Evolutionary conservation across 2,329 filamentous ascomycete species (phyloP).

Genomic region (Taxawa tesnikishii): DNA sequence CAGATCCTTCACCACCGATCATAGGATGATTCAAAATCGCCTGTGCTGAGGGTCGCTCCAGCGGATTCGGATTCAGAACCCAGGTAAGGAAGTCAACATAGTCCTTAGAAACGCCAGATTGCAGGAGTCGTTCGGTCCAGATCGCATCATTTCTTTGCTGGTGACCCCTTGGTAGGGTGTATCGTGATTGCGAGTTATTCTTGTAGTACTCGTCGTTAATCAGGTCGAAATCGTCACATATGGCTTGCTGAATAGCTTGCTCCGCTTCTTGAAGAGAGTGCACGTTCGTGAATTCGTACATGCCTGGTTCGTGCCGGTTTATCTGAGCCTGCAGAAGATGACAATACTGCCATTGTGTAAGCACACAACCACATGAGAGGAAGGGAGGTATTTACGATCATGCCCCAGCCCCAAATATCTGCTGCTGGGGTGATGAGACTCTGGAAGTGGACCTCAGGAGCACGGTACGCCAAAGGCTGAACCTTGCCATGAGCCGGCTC

Average conservation of each 20-base stretch:
- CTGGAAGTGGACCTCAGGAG: slow-evolving; percentile 18
- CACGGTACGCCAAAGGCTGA: slow-evolving; percentile 16
- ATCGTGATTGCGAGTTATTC: too few relatives aligned
- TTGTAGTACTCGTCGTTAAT: slow-evolving; percentile 13
- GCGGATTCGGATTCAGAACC: slow-evolving; percentile 14
- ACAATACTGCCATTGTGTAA: too few relatives aligned
- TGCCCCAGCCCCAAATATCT: slow-evolving; percentile 17
- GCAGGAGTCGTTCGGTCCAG: too few relatives aligned
- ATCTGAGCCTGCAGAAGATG: slow-evolving; percentile 17
- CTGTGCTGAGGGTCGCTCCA: slow-evolving; percentile 12
- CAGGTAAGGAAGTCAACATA: slow-evolving; percentile 13
- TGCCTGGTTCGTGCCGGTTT: slow-evolving; percentile 12
- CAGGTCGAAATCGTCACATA: slow-evolving; percentile 16
- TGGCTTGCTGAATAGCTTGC: slow-evolving; percentile 10
- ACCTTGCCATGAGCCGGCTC: slow-evolving; percentile 13
- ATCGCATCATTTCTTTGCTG: too few relatives aligned
- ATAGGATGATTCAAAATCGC: slow-evolving; percentile 14
- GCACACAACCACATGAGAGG: too few relatives aligned
- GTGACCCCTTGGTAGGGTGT: too few relatives aligned
- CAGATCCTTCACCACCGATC: too few relatives aligned
- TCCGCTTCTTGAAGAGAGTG: slow-evolving; percentile 10
- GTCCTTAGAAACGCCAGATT: too few relatives aligned
- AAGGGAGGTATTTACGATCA: too few relatives aligned
- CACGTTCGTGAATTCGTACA: slow-evolving; percentile 12
- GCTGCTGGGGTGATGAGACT: slow-evolving; percentile 13